phyloP scores from a whole-genome alignment of 2,329 filamentous ascomycete species.

The Fusarium transvaalense region DNA sequence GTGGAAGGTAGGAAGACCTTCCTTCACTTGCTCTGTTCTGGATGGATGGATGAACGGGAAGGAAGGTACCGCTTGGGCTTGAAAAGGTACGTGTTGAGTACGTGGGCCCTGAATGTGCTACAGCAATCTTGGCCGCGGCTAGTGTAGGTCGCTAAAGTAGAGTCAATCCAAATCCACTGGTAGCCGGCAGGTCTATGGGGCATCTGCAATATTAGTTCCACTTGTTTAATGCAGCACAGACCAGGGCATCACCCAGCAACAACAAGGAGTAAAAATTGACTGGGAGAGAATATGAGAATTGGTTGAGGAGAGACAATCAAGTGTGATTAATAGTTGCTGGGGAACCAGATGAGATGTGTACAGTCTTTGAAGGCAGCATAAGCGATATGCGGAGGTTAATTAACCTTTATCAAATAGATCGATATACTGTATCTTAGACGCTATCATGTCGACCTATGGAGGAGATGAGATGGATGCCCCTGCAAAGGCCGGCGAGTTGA shows the following conservation, averaged over 20 bases:
- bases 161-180: constrained; percentile 42
- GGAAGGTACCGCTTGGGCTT: constrained; percentile 17
- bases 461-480: constrained; percentile 13
- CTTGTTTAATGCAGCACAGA: constrained; percentile 51
- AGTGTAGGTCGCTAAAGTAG: constrained; percentile 37
- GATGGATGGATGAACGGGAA: constrained; percentile 5
- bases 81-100: constrained; percentile 41
- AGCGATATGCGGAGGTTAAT: neutral
- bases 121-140: constrained; percentile 43
- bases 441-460: constrained; percentile 1
- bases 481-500: constrained; percentile 35
- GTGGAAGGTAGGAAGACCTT: neutral
- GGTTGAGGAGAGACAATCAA: constrained; percentile 14
- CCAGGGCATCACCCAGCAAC: constrained; percentile 49
- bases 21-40: neutral
- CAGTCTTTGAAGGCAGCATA: constrained; percentile 2
- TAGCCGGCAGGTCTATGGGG: constrained; percentile 42
- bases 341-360: constrained; percentile 12
- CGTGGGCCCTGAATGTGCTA: constrained; percentile 38
- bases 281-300: constrained; percentile 14
- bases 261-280: constrained; percentile 34
- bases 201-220: constrained; percentile 51
- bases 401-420: neutral
- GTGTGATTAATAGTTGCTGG: constrained; percentile 23
- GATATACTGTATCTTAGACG: neutral